Base-by-base conservation (phyloP, 2,329 filamentous ascomycete species). In the Ophiostoma fasciatum region DNA sequence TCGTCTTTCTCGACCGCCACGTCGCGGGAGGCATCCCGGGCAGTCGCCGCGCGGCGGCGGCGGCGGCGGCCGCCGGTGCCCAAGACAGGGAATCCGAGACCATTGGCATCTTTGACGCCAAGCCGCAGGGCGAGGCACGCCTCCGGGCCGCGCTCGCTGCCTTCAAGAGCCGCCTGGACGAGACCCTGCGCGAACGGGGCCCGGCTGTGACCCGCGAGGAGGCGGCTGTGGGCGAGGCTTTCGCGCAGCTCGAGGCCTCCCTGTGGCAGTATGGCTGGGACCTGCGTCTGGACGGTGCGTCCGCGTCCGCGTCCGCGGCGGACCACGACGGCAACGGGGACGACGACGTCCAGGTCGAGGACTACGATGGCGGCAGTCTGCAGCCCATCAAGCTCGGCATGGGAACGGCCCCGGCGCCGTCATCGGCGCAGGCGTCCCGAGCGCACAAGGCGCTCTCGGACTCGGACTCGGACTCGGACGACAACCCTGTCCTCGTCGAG, bases 191-290 rank as follows among this genome's bases (percentile, higher is more conserved):
- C 6, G 51, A 48, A 2, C 49, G 59, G 6, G 56, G 55, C 10
- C 44, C 46, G 10, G 37, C 43, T 5, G 46, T 58, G 27, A 59
- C 58, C 3, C 42, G 51, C 0, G 60, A 62, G 7, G 61, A 67
- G 39, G 52, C 54, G 3, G 56, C 53, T 2, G 63, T 69, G 7
- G 59, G 60, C 12, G 53, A 56, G 6, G 63, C 65, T 4, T 73
- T 75, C 46, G 53, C 55, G 2, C 57, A 57, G 5, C 53, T 75
- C 3, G 65, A 67, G 45, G 51, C 55, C 7, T 66, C 59, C 53
- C 49, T 68, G 4, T 59, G 56, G 58, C 56, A 53, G 31, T 55
- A 55, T 32, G 68, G 63, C 4, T 77, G 72, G 73, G 68, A 76
- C 36, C 50, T 77, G 11, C 49, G 60, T 13, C 62, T 56, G 7